Base-by-base conservation (phyloP, 345 rosid species). In the Moringa oleifera region DNA sequence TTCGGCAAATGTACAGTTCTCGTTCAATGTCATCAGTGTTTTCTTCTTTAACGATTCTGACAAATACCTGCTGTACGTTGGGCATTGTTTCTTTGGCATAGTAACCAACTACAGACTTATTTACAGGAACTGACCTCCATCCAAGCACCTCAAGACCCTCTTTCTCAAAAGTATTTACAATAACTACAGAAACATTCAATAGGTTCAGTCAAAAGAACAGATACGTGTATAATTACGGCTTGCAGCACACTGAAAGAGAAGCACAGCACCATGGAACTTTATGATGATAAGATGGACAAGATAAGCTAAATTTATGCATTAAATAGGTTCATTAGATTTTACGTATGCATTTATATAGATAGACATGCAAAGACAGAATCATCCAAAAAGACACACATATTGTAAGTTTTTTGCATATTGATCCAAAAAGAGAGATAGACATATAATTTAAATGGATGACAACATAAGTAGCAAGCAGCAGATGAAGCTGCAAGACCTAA, bases 11-110 rank as follows among this genome's bases (percentile, higher is more conserved):
- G 80, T 88, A 94, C 63, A 94, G 84, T 61, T 88, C 97, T 37
- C 99, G 82, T 79, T 94, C 99, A 67, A 94, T 86, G 53, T 90
- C 97, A 55, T 88, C 99, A n/a, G 79, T 67, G 33, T 74, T 82
- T 66, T 94, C 99, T 49, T 90, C 96, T 77, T 88, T 85, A 23
- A 82, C 83, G 55, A 90, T 76, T 80, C 78, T 88, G 51, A 90
- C 97, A 85, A 94, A 86, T 45, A 94, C 92, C 81, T 94, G 99
- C 7, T 94, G 91, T 73, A 94, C 76, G 56, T 80, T 88, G 64
- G 99, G 99, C 97, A 94, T 82, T 51, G 99, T 79, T 83, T 90
- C 95, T 77, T 76, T 94, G 57, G 99, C 99, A 62, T 90, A 83
- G 70, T 71, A 85, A 71, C 99, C 99, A 76, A 94, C 99, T 49